Percentiles rank a stretch among this genome's conserved stretches.
These are phyloP conservation scores for Jackrogersella multiformis DNA, from an alignment of 495 filamentous ascomycete species.

Conservation along the genomic window DNA sequence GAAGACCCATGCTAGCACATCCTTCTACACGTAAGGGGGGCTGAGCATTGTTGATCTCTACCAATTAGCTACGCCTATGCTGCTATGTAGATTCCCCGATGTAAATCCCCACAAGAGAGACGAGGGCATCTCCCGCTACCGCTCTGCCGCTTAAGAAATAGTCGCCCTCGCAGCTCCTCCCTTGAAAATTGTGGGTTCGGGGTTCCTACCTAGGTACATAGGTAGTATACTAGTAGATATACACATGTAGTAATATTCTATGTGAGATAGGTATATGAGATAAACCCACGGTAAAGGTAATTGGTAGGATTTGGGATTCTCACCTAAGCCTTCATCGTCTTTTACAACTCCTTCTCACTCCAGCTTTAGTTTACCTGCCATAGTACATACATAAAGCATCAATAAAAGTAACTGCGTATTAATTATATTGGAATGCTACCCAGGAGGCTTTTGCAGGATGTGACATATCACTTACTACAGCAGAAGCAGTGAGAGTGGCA, in stretches of 20 bases:
- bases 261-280: neutral
- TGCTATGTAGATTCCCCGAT: neutral
- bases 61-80: neutral
- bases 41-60: slow-evolving; percentile 1
- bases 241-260: too few relatives aligned
- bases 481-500: neutral
- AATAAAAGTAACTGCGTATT: neutral
- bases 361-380: neutral
- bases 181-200: neutral
- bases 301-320: slow-evolving; percentile 5
- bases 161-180: neutral
- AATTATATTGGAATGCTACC: neutral
- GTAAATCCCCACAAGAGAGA: neutral
- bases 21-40: neutral
- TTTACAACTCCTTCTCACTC: neutral
- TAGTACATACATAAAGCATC: neutral
- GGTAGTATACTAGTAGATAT: neutral
- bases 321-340: neutral
- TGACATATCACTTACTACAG: slow-evolving; percentile 1
- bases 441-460: neutral
- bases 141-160: slow-evolving; percentile 1
- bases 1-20: too few relatives aligned
- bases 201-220: neutral
- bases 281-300: too few relatives aligned
- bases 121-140: neutral